Evolutionary conservation across 306 rosid genomes (phyloP).

Genomic region (Fagus crenata): DNA sequence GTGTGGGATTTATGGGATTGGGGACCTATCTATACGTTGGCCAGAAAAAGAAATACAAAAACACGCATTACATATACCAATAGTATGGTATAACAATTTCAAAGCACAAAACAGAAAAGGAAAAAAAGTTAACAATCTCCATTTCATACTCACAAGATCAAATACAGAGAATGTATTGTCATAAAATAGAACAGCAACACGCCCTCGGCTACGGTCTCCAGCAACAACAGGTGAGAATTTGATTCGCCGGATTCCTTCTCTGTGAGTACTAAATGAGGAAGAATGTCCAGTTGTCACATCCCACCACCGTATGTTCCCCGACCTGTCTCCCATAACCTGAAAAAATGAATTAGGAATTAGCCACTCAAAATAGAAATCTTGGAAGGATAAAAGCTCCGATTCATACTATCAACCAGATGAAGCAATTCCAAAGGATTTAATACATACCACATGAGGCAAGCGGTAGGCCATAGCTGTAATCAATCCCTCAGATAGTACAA

Average conservation of each 20-base stretch:
- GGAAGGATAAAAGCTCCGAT: neutral
- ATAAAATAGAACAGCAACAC: constrained; percentile 86
- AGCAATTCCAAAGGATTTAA: constrained; percentile 25
- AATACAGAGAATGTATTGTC: constrained; percentile 91
- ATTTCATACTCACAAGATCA: constrained; percentile 74
- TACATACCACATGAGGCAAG: constrained; percentile 87
- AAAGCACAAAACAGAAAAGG: constrained; percentile 15
- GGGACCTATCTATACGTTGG: too few species aligned
- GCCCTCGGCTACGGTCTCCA: constrained; percentile 91
- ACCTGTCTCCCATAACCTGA: constrained; percentile 99
- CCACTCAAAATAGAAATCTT: constrained; percentile 32
- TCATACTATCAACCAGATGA: constrained; percentile 16
- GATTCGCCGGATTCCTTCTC: constrained; percentile 91
- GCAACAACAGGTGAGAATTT: constrained; percentile 86
- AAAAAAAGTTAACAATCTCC: constrained; percentile 19
- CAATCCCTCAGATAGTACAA: constrained; percentile 82
- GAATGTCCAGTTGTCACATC: constrained; percentile 92
- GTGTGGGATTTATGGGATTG: neutral
- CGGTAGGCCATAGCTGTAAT: constrained; percentile 99
- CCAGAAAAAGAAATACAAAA: neutral
- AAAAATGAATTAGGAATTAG: constrained; percentile 38
- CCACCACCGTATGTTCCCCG: constrained; percentile 97
- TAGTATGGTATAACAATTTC: neutral
- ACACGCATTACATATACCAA: neutral
- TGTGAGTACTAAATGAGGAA: constrained; percentile 91